phyloP scores from a whole-genome alignment of 148 eudicot species.

The Beta vulgaris region DNA sequence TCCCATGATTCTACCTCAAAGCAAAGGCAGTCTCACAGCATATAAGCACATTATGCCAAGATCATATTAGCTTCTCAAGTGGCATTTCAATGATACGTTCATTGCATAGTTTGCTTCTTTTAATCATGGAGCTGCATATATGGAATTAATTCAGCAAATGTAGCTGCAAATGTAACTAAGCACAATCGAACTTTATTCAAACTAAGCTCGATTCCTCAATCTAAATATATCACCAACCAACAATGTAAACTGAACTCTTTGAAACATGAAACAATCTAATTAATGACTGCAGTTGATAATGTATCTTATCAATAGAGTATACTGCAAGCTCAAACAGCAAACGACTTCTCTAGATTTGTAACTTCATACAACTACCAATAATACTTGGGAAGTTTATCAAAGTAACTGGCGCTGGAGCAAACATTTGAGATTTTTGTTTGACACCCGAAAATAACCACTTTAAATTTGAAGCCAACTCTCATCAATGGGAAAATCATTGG shows the following conservation, averaged over 20 bases:
- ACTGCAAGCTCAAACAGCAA: not conserved
- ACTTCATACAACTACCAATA: not conserved
- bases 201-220: not conserved
- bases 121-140: not conserved
- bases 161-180: not conserved
- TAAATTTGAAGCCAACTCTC: not conserved
- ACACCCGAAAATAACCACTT: not conserved
- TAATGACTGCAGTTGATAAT: not conserved
- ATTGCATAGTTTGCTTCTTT: not conserved
- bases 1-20: not conserved
- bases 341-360: not conserved
- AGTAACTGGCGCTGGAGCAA: not conserved
- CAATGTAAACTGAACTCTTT: not conserved
- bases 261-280: not conserved
- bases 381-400: not conserved
- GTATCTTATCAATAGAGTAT: not conserved
- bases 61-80: not conserved
- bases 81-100: not conserved
- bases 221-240: not conserved
- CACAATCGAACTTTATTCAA: not conserved
- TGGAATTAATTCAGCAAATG: not conserved
- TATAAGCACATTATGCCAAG: not conserved
- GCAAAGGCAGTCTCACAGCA: not conserved
- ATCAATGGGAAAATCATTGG: not conserved
- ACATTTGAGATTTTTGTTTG: not conserved